Evolutionary conservation across 441 rosid species (phyloP), one percentile per base, ranked within the genome.

Genomic region (Gossypium gossypioides): DNA sequence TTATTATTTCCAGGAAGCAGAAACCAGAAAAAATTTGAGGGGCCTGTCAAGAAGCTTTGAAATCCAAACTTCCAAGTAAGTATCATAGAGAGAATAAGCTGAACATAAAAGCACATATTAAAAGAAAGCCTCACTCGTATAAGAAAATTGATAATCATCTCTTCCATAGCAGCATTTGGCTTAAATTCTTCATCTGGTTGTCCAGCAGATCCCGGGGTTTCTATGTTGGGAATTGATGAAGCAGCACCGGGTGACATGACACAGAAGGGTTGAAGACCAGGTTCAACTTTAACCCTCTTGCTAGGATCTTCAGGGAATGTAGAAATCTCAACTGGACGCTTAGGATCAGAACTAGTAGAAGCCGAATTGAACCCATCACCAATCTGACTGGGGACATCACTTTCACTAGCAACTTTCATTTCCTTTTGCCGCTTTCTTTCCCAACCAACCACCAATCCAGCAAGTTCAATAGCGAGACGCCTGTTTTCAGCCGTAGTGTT

Each of bases 111-210:
- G 40, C 57, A 71, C 19, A 56, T 75, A 19, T 62, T 34, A 62
- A 75, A 74, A 76, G 65, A 72, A 79, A 72, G 69, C 56, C 98
- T 90, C 82, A 96, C 99, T 72, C 98, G 81, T 82, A 96, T 93
- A 32, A 96, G 96, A 80, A 96, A 96, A 81, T 90, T 96, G 82
- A 96, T 96, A 61, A 96, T 91, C 91, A 96, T 86, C 83, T 96
- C 99, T 83, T 96, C 99, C 99, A 96, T 96, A 51, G 99, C 99
- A 76, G 98, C 97, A 86, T 96, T 96, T 32, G 98, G 98, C 84
- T 96, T 96, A 84, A 96, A 96, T 80, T 93, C 99, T 79, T 96
- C 99, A 78, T 96, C 99, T 48, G 97, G 96, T 81, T 93, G 99
- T 73, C 89, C 88, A 80, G 91, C 87, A 78, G 98, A 85, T 77